phyloP scores from a whole-genome alignment of 1,284 basidiomycete species.

The Peniophora sp. region DNA sequence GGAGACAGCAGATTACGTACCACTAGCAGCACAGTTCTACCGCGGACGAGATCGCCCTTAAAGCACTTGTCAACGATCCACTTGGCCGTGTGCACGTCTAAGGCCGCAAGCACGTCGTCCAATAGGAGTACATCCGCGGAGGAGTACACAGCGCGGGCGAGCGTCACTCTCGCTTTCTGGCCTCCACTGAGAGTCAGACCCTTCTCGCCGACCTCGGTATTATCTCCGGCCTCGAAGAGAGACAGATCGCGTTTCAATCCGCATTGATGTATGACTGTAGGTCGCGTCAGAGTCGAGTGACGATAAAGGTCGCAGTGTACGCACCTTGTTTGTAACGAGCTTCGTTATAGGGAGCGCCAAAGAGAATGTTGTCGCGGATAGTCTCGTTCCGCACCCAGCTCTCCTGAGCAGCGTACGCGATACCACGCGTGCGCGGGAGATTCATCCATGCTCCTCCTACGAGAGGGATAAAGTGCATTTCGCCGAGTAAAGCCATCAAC shows the following conservation, averaged over 20 bases:
- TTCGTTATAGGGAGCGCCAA: constrained; percentile 34
- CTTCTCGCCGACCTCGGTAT: constrained; percentile 65
- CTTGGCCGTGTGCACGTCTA: constrained; percentile 61
- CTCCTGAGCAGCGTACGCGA: constrained; percentile 72
- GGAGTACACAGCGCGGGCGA: constrained; percentile 68
- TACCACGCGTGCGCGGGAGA: constrained; percentile 65
- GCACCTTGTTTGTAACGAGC: constrained; percentile 34
- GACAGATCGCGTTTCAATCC: constrained; percentile 54
- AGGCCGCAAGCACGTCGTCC: constrained; percentile 55
- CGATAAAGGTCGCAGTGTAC: neutral
- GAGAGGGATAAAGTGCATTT: constrained; percentile 53
- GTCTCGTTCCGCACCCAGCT: constrained; percentile 64
- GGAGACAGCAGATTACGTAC: constrained; percentile 30
- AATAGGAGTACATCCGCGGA: constrained; percentile 52
- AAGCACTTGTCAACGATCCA: constrained; percentile 76
- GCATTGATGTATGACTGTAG: constrained; percentile 52
- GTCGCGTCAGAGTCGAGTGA: neutral
- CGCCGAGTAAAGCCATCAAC: constrained; percentile 62
- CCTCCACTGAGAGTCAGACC: constrained; percentile 60
- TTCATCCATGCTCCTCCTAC: constrained; percentile 50
- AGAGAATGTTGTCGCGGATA: constrained; percentile 39
- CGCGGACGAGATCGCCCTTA: constrained; percentile 56
- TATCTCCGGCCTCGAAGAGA: constrained; percentile 65
- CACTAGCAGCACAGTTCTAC: constrained; percentile 66
- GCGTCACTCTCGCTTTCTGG: constrained; percentile 72